These are phyloP conservation scores for Pulveroboletus sp. DNA, from an alignment of 1,284 basidiomycete genomes.

Conservation along the genomic window DNA sequence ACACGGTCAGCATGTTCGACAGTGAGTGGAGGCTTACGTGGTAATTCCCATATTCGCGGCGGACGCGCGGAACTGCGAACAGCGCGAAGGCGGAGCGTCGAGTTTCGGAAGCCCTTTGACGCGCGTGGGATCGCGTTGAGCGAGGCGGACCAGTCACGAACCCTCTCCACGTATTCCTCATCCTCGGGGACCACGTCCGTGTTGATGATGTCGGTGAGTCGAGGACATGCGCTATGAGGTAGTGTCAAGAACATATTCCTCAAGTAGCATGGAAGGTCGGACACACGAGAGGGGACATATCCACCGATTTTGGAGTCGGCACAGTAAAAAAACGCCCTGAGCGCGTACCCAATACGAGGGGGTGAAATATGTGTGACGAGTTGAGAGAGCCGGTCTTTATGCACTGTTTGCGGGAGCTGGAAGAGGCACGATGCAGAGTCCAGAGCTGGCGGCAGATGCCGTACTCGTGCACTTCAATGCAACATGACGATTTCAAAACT, in stretches of 20 bases:
- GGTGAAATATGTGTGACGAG: neutral
- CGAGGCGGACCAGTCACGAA: conserved; percentile 16
- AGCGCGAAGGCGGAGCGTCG: conserved; percentile 8
- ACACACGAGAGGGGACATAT: conserved; percentile 3
- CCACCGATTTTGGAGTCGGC: conserved; percentile 11
- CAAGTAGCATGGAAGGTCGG: no score
- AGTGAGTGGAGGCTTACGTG: conserved; percentile 6
- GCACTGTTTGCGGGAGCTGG: conserved; percentile 52
- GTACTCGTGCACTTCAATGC: no score
- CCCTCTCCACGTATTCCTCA: conserved; percentile 3
- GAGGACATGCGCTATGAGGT: no score
- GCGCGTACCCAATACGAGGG: conserved; percentile 14
- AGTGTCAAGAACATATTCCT: no score
- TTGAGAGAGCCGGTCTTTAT: neutral
- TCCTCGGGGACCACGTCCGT: conserved; percentile 21
- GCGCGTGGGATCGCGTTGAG: conserved; percentile 10
- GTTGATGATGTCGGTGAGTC: neutral
- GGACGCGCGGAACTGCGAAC: conserved; percentile 11
- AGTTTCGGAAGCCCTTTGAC: conserved; percentile 6
- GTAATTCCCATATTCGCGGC: conserved; percentile 8
- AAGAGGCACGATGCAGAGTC: conserved; percentile 72
- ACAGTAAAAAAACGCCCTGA: conserved; percentile 1
- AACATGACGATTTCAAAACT: conserved; percentile 63
- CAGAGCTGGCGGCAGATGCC: conserved; percentile 57
- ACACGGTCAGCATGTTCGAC: neutral